Conservation (phyloP, 768 basidiomycete genomes). For the Phanerochaete carnosa region DNA sequence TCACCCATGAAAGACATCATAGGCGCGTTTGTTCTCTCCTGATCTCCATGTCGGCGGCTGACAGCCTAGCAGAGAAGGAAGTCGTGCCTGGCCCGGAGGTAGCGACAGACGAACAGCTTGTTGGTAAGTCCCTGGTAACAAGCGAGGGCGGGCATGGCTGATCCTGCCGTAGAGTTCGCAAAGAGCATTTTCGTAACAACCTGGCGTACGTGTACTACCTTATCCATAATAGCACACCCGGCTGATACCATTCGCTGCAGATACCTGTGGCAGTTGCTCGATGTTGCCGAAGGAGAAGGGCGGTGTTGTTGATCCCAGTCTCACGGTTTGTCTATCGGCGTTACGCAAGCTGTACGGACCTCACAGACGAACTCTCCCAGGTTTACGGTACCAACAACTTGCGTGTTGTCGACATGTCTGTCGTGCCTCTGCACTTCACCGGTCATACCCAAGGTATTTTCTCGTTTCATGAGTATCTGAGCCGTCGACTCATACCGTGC, state of each 20-base stretch:
- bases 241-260: constrained; percentile 3
- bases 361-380: not conserved
- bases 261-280: constrained; percentile 35
- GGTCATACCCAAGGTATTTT: constrained; percentile 33
- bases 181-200: constrained; percentile 15
- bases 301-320: constrained; percentile 36
- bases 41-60: not conserved
- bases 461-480: too few species aligned
- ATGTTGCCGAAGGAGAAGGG: constrained; percentile 33
- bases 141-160: not conserved
- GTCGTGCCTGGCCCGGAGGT: constrained; percentile 27
- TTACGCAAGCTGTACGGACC: not conserved
- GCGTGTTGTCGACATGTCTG: constrained; percentile 40
- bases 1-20: constrained; percentile 18
- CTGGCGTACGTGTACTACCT: constrained; percentile 12
- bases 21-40: not conserved
- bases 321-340: constrained; percentile 28
- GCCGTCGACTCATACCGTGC: too few species aligned
- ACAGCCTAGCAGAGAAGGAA: constrained; percentile 15
- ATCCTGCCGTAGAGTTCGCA: constrained; percentile 13
- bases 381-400: constrained; percentile 37
- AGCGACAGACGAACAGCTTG: constrained; percentile 25
- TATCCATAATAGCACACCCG: not conserved
- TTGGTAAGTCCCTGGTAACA: not conserved
- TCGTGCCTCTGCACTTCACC: constrained; percentile 38